Conservation (phyloP, 2,329 filamentous ascomycete genomes). For the Aspergillus quadrilineatus region DNA sequence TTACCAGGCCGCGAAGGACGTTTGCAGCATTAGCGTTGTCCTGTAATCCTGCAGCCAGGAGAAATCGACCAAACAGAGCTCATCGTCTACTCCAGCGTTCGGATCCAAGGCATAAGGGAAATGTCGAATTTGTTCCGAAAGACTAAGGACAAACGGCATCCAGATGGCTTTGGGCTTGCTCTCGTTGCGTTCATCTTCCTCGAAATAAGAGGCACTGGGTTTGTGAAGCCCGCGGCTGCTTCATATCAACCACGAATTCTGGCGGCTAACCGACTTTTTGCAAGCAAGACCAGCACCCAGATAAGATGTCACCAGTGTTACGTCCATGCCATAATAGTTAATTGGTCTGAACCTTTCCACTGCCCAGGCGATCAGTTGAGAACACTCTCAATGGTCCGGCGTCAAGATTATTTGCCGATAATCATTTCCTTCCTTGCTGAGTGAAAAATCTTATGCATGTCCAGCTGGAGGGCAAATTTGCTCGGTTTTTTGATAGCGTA, state of each 20-base stretch:
- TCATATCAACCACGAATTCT: no score
- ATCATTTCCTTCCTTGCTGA: background rate
- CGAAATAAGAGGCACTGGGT: no score
- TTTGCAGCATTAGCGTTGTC: background rate
- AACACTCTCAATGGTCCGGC: background rate
- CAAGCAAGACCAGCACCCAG: no score
- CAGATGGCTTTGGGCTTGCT: no score
- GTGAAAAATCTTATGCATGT: background rate
- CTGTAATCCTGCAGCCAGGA: background rate
- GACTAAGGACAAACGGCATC: background rate
- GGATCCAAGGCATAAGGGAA: background rate
- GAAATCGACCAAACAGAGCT: background rate
- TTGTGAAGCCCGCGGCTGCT: no score
- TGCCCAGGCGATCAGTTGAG: background rate
- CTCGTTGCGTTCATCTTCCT: no score
- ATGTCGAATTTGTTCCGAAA: background rate
- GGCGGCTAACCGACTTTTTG: no score
- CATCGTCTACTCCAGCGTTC: background rate
- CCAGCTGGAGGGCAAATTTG: conserved; percentile 14
- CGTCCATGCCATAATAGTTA: no score
- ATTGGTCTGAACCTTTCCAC: background rate
- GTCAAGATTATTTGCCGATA: background rate
- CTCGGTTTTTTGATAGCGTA: conserved; percentile 11
- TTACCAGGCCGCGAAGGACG: conserved; percentile 1
- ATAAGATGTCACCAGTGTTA: no score